Evolutionary conservation across 2,329 filamentous ascomycete species (phyloP).

Genomic region (Dactylellina haptotyla): DNA sequence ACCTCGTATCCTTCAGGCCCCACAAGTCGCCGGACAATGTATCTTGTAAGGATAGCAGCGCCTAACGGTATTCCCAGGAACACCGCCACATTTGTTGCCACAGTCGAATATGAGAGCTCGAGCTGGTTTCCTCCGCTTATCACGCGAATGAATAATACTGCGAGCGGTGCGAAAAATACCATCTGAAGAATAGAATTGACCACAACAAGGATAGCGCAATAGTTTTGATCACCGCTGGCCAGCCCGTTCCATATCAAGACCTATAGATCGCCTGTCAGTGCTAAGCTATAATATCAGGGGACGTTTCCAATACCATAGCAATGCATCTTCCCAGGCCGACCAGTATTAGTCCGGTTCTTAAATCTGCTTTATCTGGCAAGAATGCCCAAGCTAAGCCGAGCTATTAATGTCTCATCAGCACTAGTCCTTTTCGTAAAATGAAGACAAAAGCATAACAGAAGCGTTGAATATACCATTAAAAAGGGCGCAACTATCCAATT

Average conservation of each 20-base stretch:
- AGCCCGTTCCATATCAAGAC: constrained; percentile 80
- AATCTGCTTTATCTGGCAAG: constrained; percentile 68
- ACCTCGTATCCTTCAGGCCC: constrained; percentile 73
- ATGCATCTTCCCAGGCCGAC: constrained; percentile 88
- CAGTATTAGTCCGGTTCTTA: constrained; percentile 77
- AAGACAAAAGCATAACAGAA: background rate
- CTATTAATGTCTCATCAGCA: constrained; percentile 61
- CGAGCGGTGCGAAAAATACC: constrained; percentile 75
- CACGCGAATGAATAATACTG: constrained; percentile 75
- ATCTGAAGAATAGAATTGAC: constrained; percentile 80
- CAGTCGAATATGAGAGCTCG: constrained; percentile 69
- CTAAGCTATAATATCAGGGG: background rate
- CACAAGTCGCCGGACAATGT: constrained; percentile 67
- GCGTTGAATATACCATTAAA: constrained; percentile 74
- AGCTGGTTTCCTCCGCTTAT: constrained; percentile 58
- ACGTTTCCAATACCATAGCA: constrained; percentile 74
- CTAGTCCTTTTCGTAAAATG: background rate
- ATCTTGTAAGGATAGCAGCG: constrained; percentile 79
- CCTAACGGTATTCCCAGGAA: constrained; percentile 86
- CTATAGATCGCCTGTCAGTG: constrained; percentile 57
- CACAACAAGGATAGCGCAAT: constrained; percentile 82
- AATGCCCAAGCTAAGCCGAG: constrained; percentile 75
- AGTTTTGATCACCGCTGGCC: constrained; percentile 80
- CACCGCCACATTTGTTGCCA: constrained; percentile 82
- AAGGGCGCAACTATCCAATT: constrained; percentile 88